Percentiles rank a stretch among this genome's conserved stretches.
phyloP scores from a whole-genome alignment of 768 basidiomycete genomes.

The Boletus vinaceobasis region DNA sequence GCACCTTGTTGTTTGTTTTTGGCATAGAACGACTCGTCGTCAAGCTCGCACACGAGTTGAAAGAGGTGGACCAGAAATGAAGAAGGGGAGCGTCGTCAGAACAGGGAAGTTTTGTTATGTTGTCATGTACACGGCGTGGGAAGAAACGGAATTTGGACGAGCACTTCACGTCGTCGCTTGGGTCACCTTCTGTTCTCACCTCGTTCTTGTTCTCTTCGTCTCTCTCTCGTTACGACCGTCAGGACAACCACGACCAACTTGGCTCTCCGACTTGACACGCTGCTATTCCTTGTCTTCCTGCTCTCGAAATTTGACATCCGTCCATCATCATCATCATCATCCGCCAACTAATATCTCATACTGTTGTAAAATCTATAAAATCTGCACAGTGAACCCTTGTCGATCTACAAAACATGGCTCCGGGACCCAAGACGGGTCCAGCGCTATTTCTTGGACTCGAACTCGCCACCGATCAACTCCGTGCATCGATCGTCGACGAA shows the following conservation, averaged over 20 bases:
- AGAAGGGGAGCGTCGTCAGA: slow-evolving; percentile 2
- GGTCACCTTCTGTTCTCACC: slow-evolving; percentile 7
- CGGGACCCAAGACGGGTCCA: slow-evolving; percentile 38
- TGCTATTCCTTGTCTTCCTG: slow-evolving; percentile 7
- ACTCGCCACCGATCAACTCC: slow-evolving; percentile 78
- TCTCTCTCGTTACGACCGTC: slow-evolving; percentile 26
- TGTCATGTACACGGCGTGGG: slow-evolving; percentile 25
- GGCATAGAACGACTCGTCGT: slow-evolving; percentile 47
- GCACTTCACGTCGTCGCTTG: slow-evolving; percentile 11
- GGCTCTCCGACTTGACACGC: slow-evolving; percentile 1
- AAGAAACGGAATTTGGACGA: slow-evolving; percentile 21
- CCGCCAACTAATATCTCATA: slow-evolving; percentile 15
- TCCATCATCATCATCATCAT: slow-evolving; percentile 29
- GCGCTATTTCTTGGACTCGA: slow-evolving; percentile 84
- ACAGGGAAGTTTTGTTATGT: background rate
- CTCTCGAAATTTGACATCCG: slow-evolving; percentile 11
- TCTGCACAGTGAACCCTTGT: background rate
- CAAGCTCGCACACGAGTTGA: slow-evolving; percentile 49
- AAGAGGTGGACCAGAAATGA: slow-evolving; percentile 35
- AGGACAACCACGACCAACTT: slow-evolving; percentile 17
- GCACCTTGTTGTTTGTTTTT: background rate
- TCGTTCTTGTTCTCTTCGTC: slow-evolving; percentile 9
- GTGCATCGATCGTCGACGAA: slow-evolving; percentile 81
- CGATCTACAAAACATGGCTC: slow-evolving; percentile 27
- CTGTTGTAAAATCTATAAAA: slow-evolving; percentile 4